Evolutionary conservation across 2,329 filamentous ascomycete species (phyloP).

Genomic region (Aspergillus sp.): DNA sequence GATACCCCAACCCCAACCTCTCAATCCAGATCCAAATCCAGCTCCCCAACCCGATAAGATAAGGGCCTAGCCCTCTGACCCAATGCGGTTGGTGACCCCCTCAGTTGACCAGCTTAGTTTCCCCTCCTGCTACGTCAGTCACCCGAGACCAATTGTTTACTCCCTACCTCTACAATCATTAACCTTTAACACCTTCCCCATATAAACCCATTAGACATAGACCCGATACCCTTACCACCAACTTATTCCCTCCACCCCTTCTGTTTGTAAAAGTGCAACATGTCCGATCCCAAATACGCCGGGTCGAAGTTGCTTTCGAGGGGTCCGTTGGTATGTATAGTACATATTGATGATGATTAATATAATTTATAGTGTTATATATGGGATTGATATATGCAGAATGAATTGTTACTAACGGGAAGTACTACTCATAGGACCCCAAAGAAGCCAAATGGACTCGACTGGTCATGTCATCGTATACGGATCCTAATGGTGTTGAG

Average conservation of each 20-base stretch:
- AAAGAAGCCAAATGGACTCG: slow-evolving; percentile 46
- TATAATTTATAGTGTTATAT: too few relatives aligned
- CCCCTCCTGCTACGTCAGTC: slow-evolving; percentile 1
- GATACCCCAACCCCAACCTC: too few relatives aligned
- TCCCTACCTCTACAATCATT: background rate
- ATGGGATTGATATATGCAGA: too few relatives aligned
- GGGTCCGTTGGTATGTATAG: slow-evolving; percentile 37
- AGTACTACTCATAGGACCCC: slow-evolving; percentile 34
- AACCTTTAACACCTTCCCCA: background rate
- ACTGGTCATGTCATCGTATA: slow-evolving; percentile 46
- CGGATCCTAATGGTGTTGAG: slow-evolving; percentile 45
- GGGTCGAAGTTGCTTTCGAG: slow-evolving; percentile 35
- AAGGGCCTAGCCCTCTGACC: slow-evolving; percentile 6
- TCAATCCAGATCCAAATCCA: too few relatives aligned
- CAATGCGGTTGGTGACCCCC: background rate
- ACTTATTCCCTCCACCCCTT: background rate
- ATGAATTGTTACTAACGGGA: too few relatives aligned
- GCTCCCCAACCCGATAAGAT: background rate
- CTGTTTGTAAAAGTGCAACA: background rate
- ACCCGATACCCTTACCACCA: background rate
- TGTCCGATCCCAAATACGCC: slow-evolving; percentile 20
- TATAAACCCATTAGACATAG: too few relatives aligned
- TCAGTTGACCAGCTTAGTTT: background rate
- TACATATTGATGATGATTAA: too few relatives aligned
- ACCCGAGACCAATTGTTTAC: background rate